phyloP scores from a whole-genome alignment of 441 rosid species.

The Hura crepitans region DNA sequence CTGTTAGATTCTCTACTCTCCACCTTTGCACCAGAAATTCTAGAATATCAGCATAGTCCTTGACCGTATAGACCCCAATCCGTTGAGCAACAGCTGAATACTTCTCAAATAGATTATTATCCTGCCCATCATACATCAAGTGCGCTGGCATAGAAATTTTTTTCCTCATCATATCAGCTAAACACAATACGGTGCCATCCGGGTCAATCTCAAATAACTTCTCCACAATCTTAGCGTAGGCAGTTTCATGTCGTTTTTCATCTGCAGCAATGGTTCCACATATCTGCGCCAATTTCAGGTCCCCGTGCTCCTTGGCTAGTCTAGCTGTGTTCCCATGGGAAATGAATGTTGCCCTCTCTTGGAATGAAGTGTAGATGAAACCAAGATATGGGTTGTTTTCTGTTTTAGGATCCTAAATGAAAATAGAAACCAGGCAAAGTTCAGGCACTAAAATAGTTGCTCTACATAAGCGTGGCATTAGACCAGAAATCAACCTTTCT shows the following conservation, averaged over 20 bases:
- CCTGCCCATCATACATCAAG: conserved; percentile 78
- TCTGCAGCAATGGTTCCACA: conserved; percentile 90
- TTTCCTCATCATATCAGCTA: conserved; percentile 92
- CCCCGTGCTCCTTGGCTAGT: conserved; percentile 69
- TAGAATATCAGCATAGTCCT: conserved; percentile 77
- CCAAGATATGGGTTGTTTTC: conserved; percentile 83
- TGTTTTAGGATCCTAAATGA: conserved; percentile 58
- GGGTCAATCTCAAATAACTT: conserved; percentile 84
- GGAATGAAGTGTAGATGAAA: conserved; percentile 84
- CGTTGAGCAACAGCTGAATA: conserved; percentile 81
- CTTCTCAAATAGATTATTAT: conserved; percentile 59
- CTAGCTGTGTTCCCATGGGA: conserved; percentile 92
- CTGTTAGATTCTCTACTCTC: conserved; percentile 53
- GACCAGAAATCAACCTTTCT: neutral
- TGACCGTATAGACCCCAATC: conserved; percentile 72
- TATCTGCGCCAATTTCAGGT: conserved; percentile 67
- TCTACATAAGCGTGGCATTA: neutral
- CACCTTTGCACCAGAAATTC: conserved; percentile 79
- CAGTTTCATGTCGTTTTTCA: conserved; percentile 89
- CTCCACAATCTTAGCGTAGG: conserved; percentile 77
- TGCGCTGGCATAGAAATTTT: conserved; percentile 88
- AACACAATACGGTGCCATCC: conserved; percentile 57
- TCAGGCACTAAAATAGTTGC: neutral
- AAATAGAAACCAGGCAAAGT: neutral
- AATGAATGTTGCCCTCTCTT: conserved; percentile 86